phyloP scores from a whole-genome alignment of 768 basidiomycete species.

The Lentinula edodes region DNA sequence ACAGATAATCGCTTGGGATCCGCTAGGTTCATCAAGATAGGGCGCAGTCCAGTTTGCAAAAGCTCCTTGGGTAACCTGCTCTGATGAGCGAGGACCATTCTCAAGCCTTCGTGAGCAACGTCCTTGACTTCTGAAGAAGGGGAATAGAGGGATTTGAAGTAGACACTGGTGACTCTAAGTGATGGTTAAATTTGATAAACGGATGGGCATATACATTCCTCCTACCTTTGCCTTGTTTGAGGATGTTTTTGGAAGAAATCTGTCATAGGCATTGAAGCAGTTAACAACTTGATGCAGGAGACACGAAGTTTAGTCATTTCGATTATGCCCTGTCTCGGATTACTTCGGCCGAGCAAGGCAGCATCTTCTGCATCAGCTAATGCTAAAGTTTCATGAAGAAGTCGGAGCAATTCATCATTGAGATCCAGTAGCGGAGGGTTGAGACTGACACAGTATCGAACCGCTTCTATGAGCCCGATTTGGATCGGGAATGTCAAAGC shows the following conservation, averaged over 20 bases:
- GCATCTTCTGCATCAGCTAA: conserved; percentile 93
- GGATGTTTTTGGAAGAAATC: conserved; percentile 88
- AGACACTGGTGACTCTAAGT: conserved; percentile 83
- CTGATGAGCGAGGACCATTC: conserved; percentile 85
- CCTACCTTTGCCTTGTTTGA: conserved; percentile 79
- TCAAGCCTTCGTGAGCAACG: conserved; percentile 89
- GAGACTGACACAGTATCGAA: conserved; percentile 88
- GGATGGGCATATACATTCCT: conserved; percentile 10
- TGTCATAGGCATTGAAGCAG: conserved; percentile 90
- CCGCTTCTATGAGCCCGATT: conserved; percentile 96
- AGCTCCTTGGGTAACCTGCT: conserved; percentile 91
- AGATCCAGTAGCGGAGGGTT: conserved; percentile 87
- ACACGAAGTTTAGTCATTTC: conserved; percentile 89
- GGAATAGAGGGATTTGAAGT: conserved; percentile 98
- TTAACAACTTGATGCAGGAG: conserved; percentile 88
- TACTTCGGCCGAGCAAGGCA: conserved; percentile 71
- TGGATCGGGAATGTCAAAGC: conserved; percentile 93
- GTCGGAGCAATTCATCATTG: conserved; percentile 86
- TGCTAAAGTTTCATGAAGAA: conserved; percentile 90
- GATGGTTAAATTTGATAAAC: background rate
- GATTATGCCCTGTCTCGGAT: conserved; percentile 67
- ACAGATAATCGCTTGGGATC: conserved; percentile 94
- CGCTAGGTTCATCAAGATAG: conserved; percentile 96
- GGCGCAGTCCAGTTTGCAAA: conserved; percentile 89
- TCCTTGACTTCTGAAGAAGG: conserved; percentile 87